These are phyloP conservation scores for Tolypocladium endophyticum DNA, from an alignment of 2,329 filamentous ascomycete genomes.

Conservation along the genomic window DNA sequence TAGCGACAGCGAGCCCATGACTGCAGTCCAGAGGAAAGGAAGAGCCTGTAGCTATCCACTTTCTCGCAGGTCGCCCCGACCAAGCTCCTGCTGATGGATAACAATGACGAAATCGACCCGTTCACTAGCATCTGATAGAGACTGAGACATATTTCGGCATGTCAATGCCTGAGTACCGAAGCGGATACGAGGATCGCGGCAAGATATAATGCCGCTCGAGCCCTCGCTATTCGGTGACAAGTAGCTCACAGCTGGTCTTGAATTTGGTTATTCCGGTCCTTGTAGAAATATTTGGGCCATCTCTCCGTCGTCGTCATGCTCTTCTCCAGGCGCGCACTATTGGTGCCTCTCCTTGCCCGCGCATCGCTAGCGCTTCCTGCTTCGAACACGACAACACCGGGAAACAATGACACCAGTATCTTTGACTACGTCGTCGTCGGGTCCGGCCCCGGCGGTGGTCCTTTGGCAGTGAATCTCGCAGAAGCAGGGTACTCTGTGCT, in stretches of 20 bases:
- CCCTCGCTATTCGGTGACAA: neutral
- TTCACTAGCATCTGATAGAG: neutral
- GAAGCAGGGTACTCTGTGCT: constrained; percentile 44
- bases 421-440: constrained; percentile 53
- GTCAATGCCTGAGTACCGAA: neutral
- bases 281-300: neutral
- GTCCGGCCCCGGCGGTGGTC: constrained; percentile 44
- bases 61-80: neutral
- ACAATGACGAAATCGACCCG: neutral
- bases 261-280: neutral
- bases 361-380: neutral
- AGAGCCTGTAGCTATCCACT: neutral
- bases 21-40: neutral
- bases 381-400: neutral
- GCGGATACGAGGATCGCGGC: neutral
- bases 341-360: neutral
- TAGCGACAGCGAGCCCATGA: neutral
- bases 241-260: neutral
- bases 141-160: neutral
- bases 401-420: neutral
- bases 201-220: neutral
- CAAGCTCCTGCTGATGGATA: neutral
- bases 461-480: constrained; percentile 44
- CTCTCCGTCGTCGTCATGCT: neutral
- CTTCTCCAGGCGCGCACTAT: neutral